These are phyloP conservation scores for Nasturtium officinale DNA, from an alignment of 345 rosid genomes.

Conservation along the genomic window DNA sequence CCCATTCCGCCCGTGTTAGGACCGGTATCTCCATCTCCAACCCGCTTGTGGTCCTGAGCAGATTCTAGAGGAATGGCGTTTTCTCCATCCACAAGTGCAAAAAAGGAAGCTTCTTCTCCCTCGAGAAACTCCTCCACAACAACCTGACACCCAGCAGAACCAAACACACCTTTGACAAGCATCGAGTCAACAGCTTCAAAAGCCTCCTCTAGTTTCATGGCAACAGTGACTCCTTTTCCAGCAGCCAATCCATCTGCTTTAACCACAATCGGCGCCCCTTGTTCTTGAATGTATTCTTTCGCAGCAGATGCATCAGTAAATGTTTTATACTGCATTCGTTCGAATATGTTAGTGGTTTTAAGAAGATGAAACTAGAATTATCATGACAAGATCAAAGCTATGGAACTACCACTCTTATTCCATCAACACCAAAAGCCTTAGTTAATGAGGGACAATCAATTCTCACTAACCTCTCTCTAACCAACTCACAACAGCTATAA, in stretches of 20 bases:
- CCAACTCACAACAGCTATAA: constrained; percentile 13
- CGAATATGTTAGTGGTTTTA: background rate
- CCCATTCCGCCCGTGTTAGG: constrained; percentile 99
- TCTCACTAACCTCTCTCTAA: background rate
- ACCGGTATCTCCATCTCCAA: constrained; percentile 95
- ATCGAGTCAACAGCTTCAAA: constrained; percentile 85
- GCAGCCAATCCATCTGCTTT: constrained; percentile 98
- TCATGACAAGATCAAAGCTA: background rate
- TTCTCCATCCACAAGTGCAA: constrained; percentile 91
- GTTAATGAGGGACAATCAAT: background rate
- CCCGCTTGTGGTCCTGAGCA: constrained; percentile 95
- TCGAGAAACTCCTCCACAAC: constrained; percentile 82
- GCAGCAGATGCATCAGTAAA: constrained; percentile 73
- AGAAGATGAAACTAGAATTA: background rate
- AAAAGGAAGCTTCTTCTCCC: constrained; percentile 97
- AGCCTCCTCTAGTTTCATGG: constrained; percentile 79
- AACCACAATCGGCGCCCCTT: constrained; percentile 81
- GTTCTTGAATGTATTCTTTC: constrained; percentile 67
- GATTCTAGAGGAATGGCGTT: constrained; percentile 90
- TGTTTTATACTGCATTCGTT: constrained; percentile 60
- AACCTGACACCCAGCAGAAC: constrained; percentile 81
- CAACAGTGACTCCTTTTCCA: constrained; percentile 92
- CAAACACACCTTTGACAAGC: constrained; percentile 77
- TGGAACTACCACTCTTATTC: background rate
- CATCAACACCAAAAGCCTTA: background rate